These are phyloP conservation scores for Pythium oligandrum DNA, from an alignment of 352 stramenopile species.

Conservation along the genomic window DNA sequence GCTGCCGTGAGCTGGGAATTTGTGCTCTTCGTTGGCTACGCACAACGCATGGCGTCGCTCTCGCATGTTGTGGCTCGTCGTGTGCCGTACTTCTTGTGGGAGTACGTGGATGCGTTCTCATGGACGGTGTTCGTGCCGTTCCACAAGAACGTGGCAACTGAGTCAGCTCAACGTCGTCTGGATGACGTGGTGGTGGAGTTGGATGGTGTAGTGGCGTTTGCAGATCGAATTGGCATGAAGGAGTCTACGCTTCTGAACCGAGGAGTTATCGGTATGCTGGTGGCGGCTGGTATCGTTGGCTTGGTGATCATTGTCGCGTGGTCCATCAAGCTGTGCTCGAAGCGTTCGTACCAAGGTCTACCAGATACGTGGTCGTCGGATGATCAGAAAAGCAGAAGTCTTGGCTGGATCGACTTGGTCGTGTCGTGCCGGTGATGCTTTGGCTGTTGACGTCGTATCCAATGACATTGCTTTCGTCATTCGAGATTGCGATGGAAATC, in stretches of 20 bases:
- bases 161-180: constrained; percentile 1
- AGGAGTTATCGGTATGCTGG: constrained; percentile 9
- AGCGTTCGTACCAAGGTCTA: too few species aligned
- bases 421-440: not conserved
- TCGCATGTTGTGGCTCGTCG: constrained; percentile 5
- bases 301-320: constrained; percentile 3
- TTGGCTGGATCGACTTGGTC: not conserved
- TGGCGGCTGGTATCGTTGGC: constrained; percentile 7
- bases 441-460: constrained; percentile 17
- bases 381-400: not conserved
- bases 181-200: constrained; percentile 5
- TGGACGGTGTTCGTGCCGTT: constrained; percentile 24
- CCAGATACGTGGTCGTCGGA: too few species aligned
- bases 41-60: constrained; percentile 17
- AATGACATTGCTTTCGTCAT: constrained; percentile 11
- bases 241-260: constrained; percentile 10
- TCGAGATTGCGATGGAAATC: constrained; percentile 16
- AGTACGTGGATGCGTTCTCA: constrained; percentile 22
- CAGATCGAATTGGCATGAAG: constrained; percentile 16
- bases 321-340: not conserved
- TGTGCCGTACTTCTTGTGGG: constrained; percentile 14
- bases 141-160: not conserved
- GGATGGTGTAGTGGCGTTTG: constrained; percentile 13
- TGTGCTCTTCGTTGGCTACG: constrained; percentile 19
- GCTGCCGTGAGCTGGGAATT: constrained; percentile 20